phyloP scores from a whole-genome alignment of 495 filamentous ascomycete genomes.

The Talaromyces borbonicus region DNA sequence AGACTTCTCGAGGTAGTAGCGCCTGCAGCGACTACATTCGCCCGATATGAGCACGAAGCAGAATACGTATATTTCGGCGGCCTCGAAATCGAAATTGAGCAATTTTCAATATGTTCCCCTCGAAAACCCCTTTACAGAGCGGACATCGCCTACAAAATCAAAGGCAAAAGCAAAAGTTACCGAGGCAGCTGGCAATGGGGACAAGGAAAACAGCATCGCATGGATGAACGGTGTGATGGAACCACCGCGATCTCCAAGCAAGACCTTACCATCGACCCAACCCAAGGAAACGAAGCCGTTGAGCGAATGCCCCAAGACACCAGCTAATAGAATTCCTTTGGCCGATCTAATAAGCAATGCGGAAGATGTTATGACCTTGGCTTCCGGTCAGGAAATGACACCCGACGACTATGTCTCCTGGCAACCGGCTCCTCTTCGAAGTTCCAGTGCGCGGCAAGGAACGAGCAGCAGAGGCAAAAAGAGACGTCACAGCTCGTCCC shows the following conservation, averaged over 20 bases:
- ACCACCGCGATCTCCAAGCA: slow-evolving; percentile 18
- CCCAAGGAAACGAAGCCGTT: slow-evolving; percentile 22
- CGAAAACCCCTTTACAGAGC: slow-evolving; percentile 20
- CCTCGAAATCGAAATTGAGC: slow-evolving; percentile 49
- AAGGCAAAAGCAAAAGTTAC: no score
- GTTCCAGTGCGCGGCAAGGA: slow-evolving; percentile 29
- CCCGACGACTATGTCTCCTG: slow-evolving; percentile 69
- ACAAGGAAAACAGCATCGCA: slow-evolving; percentile 31
- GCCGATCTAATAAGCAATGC: slow-evolving; percentile 70
- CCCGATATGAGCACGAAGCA: slow-evolving; percentile 10
- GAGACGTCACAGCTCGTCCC: slow-evolving; percentile 72
- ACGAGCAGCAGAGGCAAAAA: slow-evolving; percentile 50
- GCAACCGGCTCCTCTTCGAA: slow-evolving; percentile 44
- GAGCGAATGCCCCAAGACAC: slow-evolving; percentile 58
- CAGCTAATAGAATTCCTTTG: slow-evolving; percentile 62
- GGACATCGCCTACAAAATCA: slow-evolving; percentile 21
- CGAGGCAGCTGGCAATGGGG: slow-evolving; percentile 16
- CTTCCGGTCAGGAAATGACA: slow-evolving; percentile 37
- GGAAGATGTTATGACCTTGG: slow-evolving; percentile 43
- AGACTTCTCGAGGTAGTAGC: slow-evolving; percentile 10
- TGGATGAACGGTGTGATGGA: slow-evolving; percentile 33
- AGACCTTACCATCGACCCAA: slow-evolving; percentile 18
- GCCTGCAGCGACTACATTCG: slow-evolving; percentile 14
- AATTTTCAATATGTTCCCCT: slow-evolving; percentile 41
- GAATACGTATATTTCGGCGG: slow-evolving; percentile 31